Conservation (phyloP, 306 rosid species). For the Trifolium repens region DNA sequence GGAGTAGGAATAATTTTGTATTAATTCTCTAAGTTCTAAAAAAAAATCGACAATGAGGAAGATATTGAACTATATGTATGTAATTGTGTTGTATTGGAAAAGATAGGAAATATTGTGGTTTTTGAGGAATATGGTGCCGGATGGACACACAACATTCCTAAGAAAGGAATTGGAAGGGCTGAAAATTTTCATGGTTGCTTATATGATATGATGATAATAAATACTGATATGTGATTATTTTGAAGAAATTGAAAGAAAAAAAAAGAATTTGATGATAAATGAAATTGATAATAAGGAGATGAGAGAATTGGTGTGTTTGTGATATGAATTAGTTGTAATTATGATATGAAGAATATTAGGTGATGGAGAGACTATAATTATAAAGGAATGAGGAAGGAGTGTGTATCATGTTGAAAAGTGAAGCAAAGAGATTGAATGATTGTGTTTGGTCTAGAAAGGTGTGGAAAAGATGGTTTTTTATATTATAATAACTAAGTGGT, state of each 20-base stretch:
- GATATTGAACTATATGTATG: not conserved
- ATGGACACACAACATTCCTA: slow-evolving; percentile 36
- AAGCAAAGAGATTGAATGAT: not conserved
- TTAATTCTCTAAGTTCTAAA: too few relatives aligned
- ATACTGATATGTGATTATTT: not conserved
- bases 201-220: not conserved
- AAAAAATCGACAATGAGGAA: too few relatives aligned
- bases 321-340: not conserved
- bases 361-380: not conserved
- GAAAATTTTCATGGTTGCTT: slow-evolving; percentile 44
- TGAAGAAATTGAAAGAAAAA: not conserved
- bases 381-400: not conserved
- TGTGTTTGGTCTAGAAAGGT: not conserved
- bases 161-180: slow-evolving; percentile 36
- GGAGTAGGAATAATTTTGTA: not conserved
- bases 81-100: slow-evolving; percentile 28
- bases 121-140: slow-evolving; percentile 44
- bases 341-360: not conserved
- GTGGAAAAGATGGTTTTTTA: slow-evolving; percentile 8
- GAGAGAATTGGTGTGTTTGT: not conserved
- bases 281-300: not conserved
- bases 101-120: slow-evolving; percentile 23
- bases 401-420: not conserved
- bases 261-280: not conserved
- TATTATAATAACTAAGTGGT: not conserved